Conservation (phyloP, 2,329 filamentous ascomycete species). For the Penicillium oxalicum region DNA sequence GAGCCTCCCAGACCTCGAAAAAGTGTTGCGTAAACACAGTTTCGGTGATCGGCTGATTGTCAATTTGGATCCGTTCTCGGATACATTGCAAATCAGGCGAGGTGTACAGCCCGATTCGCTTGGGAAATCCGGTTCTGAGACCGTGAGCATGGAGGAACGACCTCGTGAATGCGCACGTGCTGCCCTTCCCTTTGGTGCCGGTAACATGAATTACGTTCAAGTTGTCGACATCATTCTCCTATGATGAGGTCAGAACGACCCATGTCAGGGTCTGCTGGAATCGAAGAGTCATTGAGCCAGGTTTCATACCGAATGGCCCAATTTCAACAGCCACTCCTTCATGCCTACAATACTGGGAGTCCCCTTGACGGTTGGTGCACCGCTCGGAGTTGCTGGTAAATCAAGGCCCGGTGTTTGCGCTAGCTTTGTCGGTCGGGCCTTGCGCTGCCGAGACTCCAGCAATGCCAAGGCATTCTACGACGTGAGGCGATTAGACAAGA, state of each 20-base stretch:
- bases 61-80: conserved; percentile 36
- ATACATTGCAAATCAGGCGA: conserved; percentile 26
- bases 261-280: too few species aligned
- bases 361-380: background rate
- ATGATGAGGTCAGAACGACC: too few species aligned
- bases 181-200: background rate
- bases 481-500: background rate
- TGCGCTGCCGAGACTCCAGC: background rate
- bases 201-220: background rate
- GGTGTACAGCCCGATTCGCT: conserved; percentile 22
- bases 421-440: background rate
- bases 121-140: conserved; percentile 23
- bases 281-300: background rate
- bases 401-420: background rate
- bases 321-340: background rate
- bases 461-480: background rate
- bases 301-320: background rate
- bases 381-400: background rate
- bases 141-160: conserved; percentile 11
- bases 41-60: conserved; percentile 25
- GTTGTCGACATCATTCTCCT: background rate
- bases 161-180: background rate
- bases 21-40: conserved; percentile 9
- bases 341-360: background rate
- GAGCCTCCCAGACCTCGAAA: background rate